phyloP scores from a whole-genome alignment of 2,329 filamentous ascomycete species.

The Rutstroemia sp. region DNA sequence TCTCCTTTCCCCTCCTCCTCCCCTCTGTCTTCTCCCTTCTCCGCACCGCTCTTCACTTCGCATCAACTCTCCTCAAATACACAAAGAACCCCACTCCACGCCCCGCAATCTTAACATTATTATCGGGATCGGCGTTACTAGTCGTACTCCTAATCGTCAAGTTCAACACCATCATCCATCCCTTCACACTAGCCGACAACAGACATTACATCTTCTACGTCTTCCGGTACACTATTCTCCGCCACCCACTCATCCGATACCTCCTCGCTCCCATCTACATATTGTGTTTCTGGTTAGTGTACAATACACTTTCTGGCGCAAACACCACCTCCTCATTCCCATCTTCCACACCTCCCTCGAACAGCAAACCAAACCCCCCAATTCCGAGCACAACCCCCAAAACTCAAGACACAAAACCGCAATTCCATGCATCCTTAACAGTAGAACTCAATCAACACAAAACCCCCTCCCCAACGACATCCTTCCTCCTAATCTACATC shows the following conservation, averaged over 20 bases:
- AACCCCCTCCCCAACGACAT: slow-evolving; percentile 29
- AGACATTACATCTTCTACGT: slow-evolving; percentile 96
- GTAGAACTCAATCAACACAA: not conserved
- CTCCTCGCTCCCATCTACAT: slow-evolving; percentile 64
- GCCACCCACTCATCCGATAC: slow-evolving; percentile 57
- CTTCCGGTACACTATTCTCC: slow-evolving; percentile 74
- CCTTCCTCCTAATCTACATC: slow-evolving; percentile 51
- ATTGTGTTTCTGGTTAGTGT: slow-evolving; percentile 58
- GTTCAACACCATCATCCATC: slow-evolving; percentile 89
- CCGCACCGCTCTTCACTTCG: slow-evolving; percentile 27
- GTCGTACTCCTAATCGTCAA: slow-evolving; percentile 47
- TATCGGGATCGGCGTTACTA: slow-evolving; percentile 6
- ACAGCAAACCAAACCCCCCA: not conserved
- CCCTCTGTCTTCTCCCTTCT: slow-evolving; percentile 41
- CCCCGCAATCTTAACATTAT: not conserved
- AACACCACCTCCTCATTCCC: slow-evolving; percentile 12
- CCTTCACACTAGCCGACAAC: slow-evolving; percentile 94
- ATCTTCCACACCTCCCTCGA: not conserved
- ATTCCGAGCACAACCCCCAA: not conserved
- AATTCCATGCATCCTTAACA: no score
- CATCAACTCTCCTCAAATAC: slow-evolving; percentile 23
- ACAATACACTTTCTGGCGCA: slow-evolving; percentile 51
- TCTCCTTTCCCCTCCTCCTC: slow-evolving; percentile 72
- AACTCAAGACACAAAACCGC: no score
- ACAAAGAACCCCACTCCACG: not conserved